Base-by-base conservation (phyloP, 2,329 filamentous ascomycete species). In the Metarhizium album region DNA sequence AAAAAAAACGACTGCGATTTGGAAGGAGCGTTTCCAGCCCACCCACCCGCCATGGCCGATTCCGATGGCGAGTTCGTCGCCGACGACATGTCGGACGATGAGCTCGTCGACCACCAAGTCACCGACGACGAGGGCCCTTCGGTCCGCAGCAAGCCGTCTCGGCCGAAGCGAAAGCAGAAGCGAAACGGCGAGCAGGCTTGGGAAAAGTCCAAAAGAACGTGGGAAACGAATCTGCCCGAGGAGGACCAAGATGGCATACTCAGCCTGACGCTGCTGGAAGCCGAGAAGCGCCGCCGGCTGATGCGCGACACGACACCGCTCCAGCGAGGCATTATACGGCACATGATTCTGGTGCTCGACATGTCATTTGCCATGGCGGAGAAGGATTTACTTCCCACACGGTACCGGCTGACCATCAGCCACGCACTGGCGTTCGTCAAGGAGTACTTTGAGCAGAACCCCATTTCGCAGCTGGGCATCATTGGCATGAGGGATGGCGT, bases 381-480 rank as follows among this genome's bases (percentile, higher is more conserved):
- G 68, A 97, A 97, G 69, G 93, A 98, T 64, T 76, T 97, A 58
- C 81, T 93, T 24, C 93, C 93, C 5, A 95, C 84, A 42, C 81
- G 91, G 53, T 90, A 91, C 67, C 78, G 90, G 37, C 78, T 96
- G 31, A 86, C 84, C 48, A 76, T 96, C 62, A 83, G 83, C 56
- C 94, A 90, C 67, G 86, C 90, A 16, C 80, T 85, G 56, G 85
- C 90, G 52, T 98, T 97, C 67, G 86, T 97, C 46, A 79, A 84
- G 53, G 91, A 96, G 66, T 98, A 89, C 70, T 98, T 97, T 64
- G 93, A 97, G 69, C 93, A 98, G 69, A 98, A 98, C 62, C 93
- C 93, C 11, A 97, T 98, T 58, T 95, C 90, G 9, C 93, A 98
- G 69, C 79, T 98, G 51, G 90, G 87, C 23, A 85, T 98, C 29